Evolutionary conservation across 495 filamentous ascomycete species (phyloP).

Genomic region (Paragyromitra xinjiangensis): DNA sequence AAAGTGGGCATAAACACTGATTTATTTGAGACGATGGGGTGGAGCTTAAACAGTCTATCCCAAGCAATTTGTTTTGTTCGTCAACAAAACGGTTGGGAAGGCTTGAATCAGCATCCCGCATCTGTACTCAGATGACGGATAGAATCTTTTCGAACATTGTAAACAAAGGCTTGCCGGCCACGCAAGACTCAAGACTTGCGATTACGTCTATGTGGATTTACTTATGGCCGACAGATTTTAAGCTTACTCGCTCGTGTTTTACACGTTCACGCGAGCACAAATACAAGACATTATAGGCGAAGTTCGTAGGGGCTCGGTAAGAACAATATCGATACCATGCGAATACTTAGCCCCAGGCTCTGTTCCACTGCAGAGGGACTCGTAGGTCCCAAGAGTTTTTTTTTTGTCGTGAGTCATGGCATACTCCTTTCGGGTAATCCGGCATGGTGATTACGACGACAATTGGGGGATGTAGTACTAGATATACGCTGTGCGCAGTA

Average conservation of each 20-base stretch:
- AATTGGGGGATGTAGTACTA: slow-evolving; percentile 8
- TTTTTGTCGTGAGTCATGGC: slow-evolving; percentile 35
- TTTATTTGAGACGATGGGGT: neutral
- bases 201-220: slow-evolving; percentile 1
- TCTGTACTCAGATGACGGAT: neutral
- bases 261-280: slow-evolving; percentile 14
- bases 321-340: neutral
- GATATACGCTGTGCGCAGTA: neutral
- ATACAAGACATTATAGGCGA: slow-evolving; percentile 5
- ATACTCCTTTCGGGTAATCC: slow-evolving; percentile 37
- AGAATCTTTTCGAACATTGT: neutral
- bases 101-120: neutral
- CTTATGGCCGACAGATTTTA: slow-evolving; percentile 19
- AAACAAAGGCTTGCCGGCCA: neutral
- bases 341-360: neutral
- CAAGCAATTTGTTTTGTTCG: neutral
- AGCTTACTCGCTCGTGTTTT: slow-evolving; percentile 38
- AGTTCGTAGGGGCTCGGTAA: slow-evolving; percentile 1
- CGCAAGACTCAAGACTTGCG: neutral
- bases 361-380: slow-evolving; percentile 39
- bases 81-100: neutral
- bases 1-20: neutral
- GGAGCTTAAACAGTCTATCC: neutral
- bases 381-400: slow-evolving; percentile 46
- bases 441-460: slow-evolving; percentile 49